Evolutionary conservation across 208 protist genomes (phyloP), one percentile per base, ranked within the genome.

Genomic region (Acanthamoeba triangularis): DNA sequence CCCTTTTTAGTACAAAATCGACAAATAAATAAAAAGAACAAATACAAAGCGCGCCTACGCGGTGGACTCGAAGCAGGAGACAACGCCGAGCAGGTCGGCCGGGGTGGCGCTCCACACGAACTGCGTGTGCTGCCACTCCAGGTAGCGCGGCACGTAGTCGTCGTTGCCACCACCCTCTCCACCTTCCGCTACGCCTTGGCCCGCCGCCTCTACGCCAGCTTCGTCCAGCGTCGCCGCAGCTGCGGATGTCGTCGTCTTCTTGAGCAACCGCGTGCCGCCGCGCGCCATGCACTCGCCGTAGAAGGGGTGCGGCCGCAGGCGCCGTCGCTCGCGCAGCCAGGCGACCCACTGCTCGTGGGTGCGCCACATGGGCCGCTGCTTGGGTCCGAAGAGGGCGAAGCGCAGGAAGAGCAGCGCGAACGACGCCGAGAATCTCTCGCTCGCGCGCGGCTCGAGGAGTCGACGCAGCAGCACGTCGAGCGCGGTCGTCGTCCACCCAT

Each of bases 101-200:
- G 76, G 76, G 13, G 76, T 84, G 44, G 76, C 76, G 44, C 25
- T 84, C 76, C 76, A 84, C 44, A 84, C 44, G 41, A 84, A 84
- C 76, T 84, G 37, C 13, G 76, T 56, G 76, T 84, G 76, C 44
- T 84, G 76, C 76, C 76, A 84, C 44, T 47, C 35, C 76, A 84
- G 41, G 44, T 84, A 84, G 76, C 76, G 76, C 76, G 7, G 37
- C 18, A 84, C 76, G 76, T 84, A 84, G 37, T 74, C 67, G 18
- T 74, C 67, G 11, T 18, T 74, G 18, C 59, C 59, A 63, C 59
- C 59, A 63, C 18, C 59, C 3, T 6, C 59, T 7, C 23, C 59
- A 63, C 3, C 49, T 4, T 11, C 11, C 63, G 63, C n/a, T 4
- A 4, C 28, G 3, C n/a, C n/a, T n/a, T 18, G 8, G 4, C 28